Base-by-base conservation (phyloP, 768 basidiomycete genomes). In the Cystobasidium tubakii region DNA sequence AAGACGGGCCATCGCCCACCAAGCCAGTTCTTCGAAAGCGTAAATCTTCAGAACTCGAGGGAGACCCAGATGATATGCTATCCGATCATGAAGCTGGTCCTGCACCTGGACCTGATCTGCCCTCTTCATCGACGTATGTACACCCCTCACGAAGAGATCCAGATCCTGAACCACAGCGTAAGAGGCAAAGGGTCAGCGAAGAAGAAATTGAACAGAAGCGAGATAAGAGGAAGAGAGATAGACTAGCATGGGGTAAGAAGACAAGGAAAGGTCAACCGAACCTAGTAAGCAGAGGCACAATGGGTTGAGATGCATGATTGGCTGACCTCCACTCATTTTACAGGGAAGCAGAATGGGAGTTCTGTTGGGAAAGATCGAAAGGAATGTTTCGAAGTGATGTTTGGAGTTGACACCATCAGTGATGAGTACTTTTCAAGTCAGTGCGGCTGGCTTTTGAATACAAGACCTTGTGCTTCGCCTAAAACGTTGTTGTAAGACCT, bases 351-450 rank as follows among this genome's bases (percentile, higher is more conserved):
- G 74, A n/a, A 72, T 75, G 55, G 60, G 33, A 1, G 64, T 72
- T 25, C 39, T 75, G 12, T 60, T 75, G 1, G 60, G 67, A 29
- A 69, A 75, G 55, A 75, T 75, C 74, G 70, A 74, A 39, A 72
- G 44, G 23, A 57, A 21, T 34, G 53, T 72, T 27, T 27, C 43
- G 4, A 70, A 17, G 44, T 29, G 33, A 31, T 34, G n/a, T n/a
- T 10, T 55, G 10, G n/a, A 23, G 27, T 55, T 7, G n/a, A n/a
- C n/a, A n/a, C n/a, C n/a, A n/a, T n/a, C n/a, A n/a, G n/a, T n/a
- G n/a, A n/a, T n/a, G n/a, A n/a, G n/a, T n/a, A n/a, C n/a, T n/a
- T n/a, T n/a, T n/a, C n/a, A n/a, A n/a, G n/a, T n/a, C n/a, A n/a
- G n/a, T n/a, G n/a, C n/a, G n/a, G n/a, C n/a, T n/a, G n/a, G n/a